Conservation (phyloP, 106 monocot species). For the Posidonia australis region DNA sequence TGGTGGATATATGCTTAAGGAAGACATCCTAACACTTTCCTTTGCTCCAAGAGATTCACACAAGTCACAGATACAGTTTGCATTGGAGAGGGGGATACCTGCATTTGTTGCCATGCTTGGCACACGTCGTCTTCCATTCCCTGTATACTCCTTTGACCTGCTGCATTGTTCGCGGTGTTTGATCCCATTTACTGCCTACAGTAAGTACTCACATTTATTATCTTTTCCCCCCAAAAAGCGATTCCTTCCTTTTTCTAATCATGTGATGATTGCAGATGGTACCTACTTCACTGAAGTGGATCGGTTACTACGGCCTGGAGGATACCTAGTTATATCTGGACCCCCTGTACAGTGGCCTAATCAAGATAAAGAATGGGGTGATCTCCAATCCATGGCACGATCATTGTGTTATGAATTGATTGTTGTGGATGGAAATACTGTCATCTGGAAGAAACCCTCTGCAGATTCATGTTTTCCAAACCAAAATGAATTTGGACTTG, state of each 20-base stretch:
- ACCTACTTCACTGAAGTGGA: constrained; percentile 86
- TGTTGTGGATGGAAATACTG: constrained; percentile 86
- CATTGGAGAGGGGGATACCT: constrained; percentile 93
- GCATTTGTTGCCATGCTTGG: constrained; percentile 97
- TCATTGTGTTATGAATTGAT: constrained; percentile 82
- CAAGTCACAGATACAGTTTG: constrained; percentile 97
- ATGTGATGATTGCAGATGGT: constrained; percentile 50
- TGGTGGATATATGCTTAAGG: constrained; percentile 80
- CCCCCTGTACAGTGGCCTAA: constrained; percentile 90
- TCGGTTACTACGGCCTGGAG: constrained; percentile 78
- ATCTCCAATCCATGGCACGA: constrained; percentile 52
- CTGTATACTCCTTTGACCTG: constrained; percentile 72
- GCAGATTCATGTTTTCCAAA: constrained; percentile 39
- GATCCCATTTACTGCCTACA: constrained; percentile 84
- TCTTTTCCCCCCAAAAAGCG: not conserved
- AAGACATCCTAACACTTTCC: constrained; percentile 76
- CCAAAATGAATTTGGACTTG: constrained; percentile 58
- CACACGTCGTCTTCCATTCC: constrained; percentile 87
- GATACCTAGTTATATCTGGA: constrained; percentile 92
- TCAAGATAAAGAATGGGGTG: constrained; percentile 91
- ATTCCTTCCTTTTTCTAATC: not conserved
- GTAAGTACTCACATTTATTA: constrained; percentile 32
- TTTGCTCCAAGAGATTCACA: constrained; percentile 99
- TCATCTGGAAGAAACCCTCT: constrained; percentile 78
- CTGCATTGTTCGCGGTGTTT: constrained; percentile 95